phyloP scores from a whole-genome alignment of 2,329 filamentous ascomycete genomes.

The Penicillium thymicola region DNA sequence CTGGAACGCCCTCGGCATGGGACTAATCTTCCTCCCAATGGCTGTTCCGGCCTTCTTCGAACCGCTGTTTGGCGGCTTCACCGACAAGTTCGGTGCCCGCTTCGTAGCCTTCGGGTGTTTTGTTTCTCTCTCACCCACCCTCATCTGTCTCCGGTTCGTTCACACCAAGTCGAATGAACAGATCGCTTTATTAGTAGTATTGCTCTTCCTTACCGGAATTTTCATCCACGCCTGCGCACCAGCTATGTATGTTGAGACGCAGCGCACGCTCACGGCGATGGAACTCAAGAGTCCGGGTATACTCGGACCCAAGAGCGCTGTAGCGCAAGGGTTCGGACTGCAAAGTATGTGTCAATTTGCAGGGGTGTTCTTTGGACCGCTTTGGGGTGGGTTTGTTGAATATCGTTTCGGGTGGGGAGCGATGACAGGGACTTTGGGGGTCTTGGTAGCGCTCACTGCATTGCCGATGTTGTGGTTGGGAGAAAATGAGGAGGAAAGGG shows the following conservation, averaged over 20 bases:
- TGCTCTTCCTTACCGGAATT: constrained; percentile 61
- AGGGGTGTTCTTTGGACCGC: constrained; percentile 59
- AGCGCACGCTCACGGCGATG: constrained; percentile 52
- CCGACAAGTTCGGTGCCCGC: constrained; percentile 59
- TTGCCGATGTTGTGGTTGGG: constrained; percentile 26
- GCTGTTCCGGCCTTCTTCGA: constrained; percentile 61
- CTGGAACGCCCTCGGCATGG: constrained; percentile 57
- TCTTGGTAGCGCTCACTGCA: constrained; percentile 27
- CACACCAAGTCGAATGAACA: constrained; percentile 54
- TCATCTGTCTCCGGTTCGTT: constrained; percentile 65
- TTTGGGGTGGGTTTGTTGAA: constrained; percentile 50
- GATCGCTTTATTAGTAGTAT: constrained; percentile 62
- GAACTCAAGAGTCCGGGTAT: constrained; percentile 64
- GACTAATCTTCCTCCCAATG: constrained; percentile 57
- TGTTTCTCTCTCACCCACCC: constrained; percentile 54
- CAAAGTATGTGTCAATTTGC: constrained; percentile 61
- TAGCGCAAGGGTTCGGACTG: constrained; percentile 64
- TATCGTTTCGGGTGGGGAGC: constrained; percentile 32
- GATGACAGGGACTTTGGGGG: constrained; percentile 29
- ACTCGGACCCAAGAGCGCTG: constrained; percentile 54
- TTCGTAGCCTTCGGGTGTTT: constrained; percentile 58
- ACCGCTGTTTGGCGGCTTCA: constrained; percentile 54
- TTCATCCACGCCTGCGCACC: constrained; percentile 58
- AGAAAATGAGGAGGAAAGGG: constrained; percentile 1
- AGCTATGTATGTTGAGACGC: constrained; percentile 70